Percentiles rank a stretch among this genome's conserved stretches.
phyloP scores from a whole-genome alignment of 2,329 filamentous ascomycete genomes.

The Parastagonospora avenae region DNA sequence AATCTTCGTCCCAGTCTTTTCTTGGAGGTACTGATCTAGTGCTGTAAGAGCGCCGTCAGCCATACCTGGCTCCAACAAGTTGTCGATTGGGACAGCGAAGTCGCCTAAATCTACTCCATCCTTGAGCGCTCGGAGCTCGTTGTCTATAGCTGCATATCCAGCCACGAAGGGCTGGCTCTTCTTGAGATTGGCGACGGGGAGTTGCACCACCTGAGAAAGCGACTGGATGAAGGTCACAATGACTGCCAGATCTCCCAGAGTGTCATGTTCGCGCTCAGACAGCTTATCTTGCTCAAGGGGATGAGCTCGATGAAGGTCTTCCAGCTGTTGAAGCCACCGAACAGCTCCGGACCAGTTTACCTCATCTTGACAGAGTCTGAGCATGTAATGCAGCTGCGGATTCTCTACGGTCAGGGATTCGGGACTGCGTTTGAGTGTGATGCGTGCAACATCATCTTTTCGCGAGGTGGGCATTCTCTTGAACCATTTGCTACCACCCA shows the following conservation, averaged over 20 bases:
- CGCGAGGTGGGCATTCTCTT: slow-evolving; percentile 45
- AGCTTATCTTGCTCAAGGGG: slow-evolving; percentile 45
- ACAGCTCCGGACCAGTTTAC: slow-evolving; percentile 44
- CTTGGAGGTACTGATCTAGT: slow-evolving; percentile 47
- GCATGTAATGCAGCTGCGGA: slow-evolving; percentile 51
- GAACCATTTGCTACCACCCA: slow-evolving; percentile 49
- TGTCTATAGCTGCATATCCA: slow-evolving; percentile 40
- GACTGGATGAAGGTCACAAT: slow-evolving; percentile 50
- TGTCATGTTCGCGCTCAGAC: slow-evolving; percentile 38
- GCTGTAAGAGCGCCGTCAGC: slow-evolving; percentile 40
- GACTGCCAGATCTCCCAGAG: slow-evolving; percentile 46
- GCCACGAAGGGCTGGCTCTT: slow-evolving; percentile 49
- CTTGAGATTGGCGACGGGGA: slow-evolving; percentile 48
- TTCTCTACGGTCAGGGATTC: slow-evolving; percentile 43
- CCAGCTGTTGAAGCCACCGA: slow-evolving; percentile 51
- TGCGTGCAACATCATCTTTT: slow-evolving; percentile 44
- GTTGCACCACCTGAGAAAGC: slow-evolving; percentile 37
- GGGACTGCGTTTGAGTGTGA: slow-evolving; percentile 51
- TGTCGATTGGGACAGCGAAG: slow-evolving; percentile 51
- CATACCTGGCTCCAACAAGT: slow-evolving; percentile 51
- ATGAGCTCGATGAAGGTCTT: slow-evolving; percentile 43
- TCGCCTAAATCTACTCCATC: slow-evolving; percentile 47
- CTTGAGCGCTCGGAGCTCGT: slow-evolving; percentile 49
- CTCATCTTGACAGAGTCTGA: slow-evolving; percentile 52
- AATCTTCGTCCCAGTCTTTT: slow-evolving; percentile 49